Conservation (phyloP, 192 early-diverging fungal genomes). For the Umbelopsis sp. region DNA sequence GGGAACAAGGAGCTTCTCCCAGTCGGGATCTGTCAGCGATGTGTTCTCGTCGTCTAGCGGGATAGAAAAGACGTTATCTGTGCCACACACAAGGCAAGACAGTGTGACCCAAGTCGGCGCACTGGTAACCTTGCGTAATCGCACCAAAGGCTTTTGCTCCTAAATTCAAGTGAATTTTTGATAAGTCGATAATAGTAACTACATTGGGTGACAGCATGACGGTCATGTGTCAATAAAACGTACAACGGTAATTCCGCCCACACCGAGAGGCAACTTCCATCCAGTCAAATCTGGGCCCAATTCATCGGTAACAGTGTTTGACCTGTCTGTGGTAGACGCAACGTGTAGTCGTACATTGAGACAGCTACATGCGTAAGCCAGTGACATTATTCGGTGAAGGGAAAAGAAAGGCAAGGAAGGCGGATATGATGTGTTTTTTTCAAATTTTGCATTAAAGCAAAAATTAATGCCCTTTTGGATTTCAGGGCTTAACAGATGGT, state of each 20-base stretch:
- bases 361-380: slow-evolving; percentile 16
- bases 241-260: slow-evolving; percentile 9
- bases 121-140: slow-evolving; percentile 3
- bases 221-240: not conserved
- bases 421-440: too few relatives aligned
- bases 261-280: slow-evolving; percentile 11
- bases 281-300: slow-evolving; percentile 2
- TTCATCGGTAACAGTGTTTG: not conserved
- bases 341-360: slow-evolving; percentile 11
- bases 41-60: not conserved
- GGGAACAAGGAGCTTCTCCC: slow-evolving; percentile 4
- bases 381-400: not conserved
- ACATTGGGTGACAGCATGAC: too few relatives aligned
- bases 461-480: too few relatives aligned
- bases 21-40: not conserved
- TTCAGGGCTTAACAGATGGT: too few relatives aligned
- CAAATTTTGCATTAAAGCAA: too few relatives aligned
- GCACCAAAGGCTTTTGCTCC: slow-evolving; percentile 11
- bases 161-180: not conserved
- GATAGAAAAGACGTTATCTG: slow-evolving; percentile 1
- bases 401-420: not conserved
- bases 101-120: not conserved
- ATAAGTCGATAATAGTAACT: not conserved
- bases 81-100: slow-evolving; percentile 11
- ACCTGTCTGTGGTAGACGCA: not conserved